Conservation (phyloP, 257 asterid genomes). For the Solanum microdontum region DNA sequence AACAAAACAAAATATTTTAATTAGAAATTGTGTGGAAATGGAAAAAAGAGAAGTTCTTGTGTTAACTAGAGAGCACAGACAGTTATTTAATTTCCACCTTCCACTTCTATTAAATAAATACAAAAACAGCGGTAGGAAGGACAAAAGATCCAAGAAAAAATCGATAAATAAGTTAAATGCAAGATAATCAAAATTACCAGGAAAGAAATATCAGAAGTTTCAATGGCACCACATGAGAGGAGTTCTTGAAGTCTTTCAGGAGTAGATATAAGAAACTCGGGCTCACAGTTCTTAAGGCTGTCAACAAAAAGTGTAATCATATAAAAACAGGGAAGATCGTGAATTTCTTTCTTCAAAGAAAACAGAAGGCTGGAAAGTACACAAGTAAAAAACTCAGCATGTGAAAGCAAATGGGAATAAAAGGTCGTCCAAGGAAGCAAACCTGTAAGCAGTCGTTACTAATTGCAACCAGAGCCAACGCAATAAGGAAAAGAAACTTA, state of each 20-base stretch:
- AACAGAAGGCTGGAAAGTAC: background rate
- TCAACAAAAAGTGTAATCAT: conserved; percentile 1
- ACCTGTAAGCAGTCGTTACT: background rate
- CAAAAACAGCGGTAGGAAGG: background rate
- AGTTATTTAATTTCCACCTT: background rate
- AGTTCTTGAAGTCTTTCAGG: conserved; percentile 69
- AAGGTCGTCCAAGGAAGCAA: background rate
- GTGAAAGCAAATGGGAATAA: background rate
- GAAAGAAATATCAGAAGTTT: conserved; percentile 48
- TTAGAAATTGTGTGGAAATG: background rate
- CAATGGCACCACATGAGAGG: conserved; percentile 37
- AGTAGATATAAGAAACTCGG: conserved; percentile 73
- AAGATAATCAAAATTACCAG: conserved; percentile 37
- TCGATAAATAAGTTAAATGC: background rate
- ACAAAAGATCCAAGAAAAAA: background rate
- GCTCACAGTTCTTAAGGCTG: conserved; percentile 65
- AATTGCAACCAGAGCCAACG: background rate
- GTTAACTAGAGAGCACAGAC: background rate
- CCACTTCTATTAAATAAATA: background rate
- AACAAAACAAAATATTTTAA: background rate
- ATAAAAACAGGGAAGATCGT: background rate
- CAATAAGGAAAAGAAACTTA: background rate
- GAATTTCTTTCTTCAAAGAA: background rate
- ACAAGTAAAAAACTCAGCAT: background rate
- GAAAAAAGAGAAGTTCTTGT: background rate